Evolutionary conservation across 768 basidiomycete species (phyloP).

Genomic region (Amyloporia xantha): DNA sequence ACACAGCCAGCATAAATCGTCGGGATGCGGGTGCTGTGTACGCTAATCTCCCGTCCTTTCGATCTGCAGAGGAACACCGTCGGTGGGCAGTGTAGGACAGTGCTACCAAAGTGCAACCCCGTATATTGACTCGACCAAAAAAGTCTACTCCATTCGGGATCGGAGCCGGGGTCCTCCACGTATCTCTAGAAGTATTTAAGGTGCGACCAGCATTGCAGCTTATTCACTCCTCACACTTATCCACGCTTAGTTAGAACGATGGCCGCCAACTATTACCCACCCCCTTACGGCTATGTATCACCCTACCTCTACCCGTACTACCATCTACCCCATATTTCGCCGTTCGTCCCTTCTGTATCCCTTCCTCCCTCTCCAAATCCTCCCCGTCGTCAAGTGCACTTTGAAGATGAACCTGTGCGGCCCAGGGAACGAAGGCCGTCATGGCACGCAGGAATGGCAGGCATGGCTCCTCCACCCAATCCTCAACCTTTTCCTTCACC

Average conservation of each 20-base stretch:
- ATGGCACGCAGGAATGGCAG: slow-evolving; percentile 18
- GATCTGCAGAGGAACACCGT: too few relatives aligned
- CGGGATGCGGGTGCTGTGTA: too few relatives aligned
- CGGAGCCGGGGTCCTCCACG: neutral
- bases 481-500: slow-evolving; percentile 22
- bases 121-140: too few relatives aligned
- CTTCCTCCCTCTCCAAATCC: slow-evolving; percentile 9
- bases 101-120: too few relatives aligned
- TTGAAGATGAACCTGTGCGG: slow-evolving; percentile 7
- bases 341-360: slow-evolving; percentile 14
- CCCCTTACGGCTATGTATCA: slow-evolving; percentile 13
- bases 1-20: too few relatives aligned
- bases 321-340: slow-evolving; percentile 14
- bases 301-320: slow-evolving; percentile 17
- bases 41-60: too few relatives aligned
- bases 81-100: too few relatives aligned
- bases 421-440: slow-evolving; percentile 14
- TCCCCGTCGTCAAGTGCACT: slow-evolving; percentile 13
- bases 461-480: slow-evolving; percentile 17
- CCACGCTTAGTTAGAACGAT: neutral
- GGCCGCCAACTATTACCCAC: neutral
- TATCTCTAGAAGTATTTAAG: neutral
- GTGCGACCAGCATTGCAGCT: slow-evolving; percentile 5
- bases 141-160: neutral
- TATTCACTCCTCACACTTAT: neutral